Evolutionary conservation across 805 yeast genomes (phyloP).

Genomic region (Yamadazyma philogaea): DNA sequence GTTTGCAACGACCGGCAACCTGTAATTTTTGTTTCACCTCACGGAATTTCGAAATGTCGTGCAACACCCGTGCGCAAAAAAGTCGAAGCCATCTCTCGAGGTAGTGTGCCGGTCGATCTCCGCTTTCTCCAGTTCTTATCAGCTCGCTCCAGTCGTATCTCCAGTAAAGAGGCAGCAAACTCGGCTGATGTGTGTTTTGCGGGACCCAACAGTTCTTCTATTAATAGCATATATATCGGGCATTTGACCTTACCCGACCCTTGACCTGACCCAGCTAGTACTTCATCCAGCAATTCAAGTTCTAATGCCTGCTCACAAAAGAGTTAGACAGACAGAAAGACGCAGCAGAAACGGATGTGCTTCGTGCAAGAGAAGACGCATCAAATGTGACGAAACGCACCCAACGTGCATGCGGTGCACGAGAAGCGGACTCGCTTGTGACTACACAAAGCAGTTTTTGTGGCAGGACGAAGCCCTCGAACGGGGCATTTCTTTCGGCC

Average conservation of each 20-base stretch:
- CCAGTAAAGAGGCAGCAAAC: too few species aligned
- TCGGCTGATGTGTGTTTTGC: too few species aligned
- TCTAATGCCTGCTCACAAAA: not conserved
- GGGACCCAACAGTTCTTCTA: too few species aligned
- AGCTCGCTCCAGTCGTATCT: too few species aligned
- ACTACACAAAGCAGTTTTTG: conserved; percentile 17
- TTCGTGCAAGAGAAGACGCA: conserved; percentile 15
- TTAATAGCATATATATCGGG: too few species aligned
- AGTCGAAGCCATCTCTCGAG: too few species aligned
- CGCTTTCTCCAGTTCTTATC: too few species aligned
- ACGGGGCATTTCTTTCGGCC: conserved; percentile 35
- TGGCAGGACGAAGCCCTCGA: conserved; percentile 40
- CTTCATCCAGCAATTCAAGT: not conserved
- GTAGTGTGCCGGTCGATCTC: too few species aligned
- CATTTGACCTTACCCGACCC: not conserved
- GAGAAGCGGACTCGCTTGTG: conserved; percentile 19
- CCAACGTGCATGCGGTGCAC: conserved; percentile 31
- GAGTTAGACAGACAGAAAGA: conserved; percentile 10
- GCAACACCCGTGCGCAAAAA: too few species aligned
- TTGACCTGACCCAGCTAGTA: not conserved
- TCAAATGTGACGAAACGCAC: conserved; percentile 24
- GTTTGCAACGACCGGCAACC: too few species aligned
- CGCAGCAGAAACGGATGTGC: conserved; percentile 21
- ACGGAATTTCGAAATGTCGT: too few species aligned
- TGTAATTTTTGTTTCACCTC: too few species aligned